phyloP scores from a whole-genome alignment of 2,329 filamentous ascomycete genomes.

The Nothophaeocryptopus gaeumannii region DNA sequence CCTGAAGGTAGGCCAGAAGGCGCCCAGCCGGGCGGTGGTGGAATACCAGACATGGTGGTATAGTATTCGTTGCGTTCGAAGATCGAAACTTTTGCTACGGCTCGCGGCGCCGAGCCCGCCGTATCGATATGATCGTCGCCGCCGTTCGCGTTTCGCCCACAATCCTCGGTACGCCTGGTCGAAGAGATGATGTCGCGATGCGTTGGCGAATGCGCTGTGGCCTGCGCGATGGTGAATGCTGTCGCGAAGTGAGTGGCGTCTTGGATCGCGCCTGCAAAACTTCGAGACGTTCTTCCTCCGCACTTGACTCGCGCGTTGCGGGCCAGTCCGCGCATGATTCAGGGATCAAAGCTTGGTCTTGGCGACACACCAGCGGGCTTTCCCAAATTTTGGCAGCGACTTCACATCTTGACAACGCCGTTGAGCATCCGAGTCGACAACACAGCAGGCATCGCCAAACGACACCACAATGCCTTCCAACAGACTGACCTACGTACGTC shows the following conservation, averaged over 20 bases:
- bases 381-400: too few species aligned
- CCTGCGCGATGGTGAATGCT: conserved; percentile 28
- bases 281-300: too few species aligned
- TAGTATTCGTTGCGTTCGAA: conserved; percentile 6
- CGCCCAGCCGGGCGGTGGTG: conserved; percentile 66
- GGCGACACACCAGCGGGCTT: too few species aligned
- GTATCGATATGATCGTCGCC: background rate
- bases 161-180: conserved; percentile 1
- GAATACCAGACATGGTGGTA: conserved; percentile 55
- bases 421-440: conserved; percentile 7
- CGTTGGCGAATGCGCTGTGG: conserved; percentile 27
- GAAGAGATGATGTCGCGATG: background rate
- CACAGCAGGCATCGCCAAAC: conserved; percentile 19
- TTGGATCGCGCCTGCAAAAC: conserved; percentile 2
- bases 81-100: conserved; percentile 20
- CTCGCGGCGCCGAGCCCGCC: conserved; percentile 26
- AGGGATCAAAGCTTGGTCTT: too few species aligned
- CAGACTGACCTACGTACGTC: conserved; percentile 57
- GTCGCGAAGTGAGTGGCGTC: conserved; percentile 13
- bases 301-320: too few species aligned
- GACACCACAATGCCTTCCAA: conserved; percentile 50
- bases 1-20: conserved; percentile 44
- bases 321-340: too few species aligned
- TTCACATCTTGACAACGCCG: background rate
- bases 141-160: background rate